A percentile compares a stretch with the other conserved stretches of the same genome.
Evolutionary conservation across 2,329 filamentous ascomycete species (phyloP).

Genomic region (Colletotrichum nymphaeae): DNA sequence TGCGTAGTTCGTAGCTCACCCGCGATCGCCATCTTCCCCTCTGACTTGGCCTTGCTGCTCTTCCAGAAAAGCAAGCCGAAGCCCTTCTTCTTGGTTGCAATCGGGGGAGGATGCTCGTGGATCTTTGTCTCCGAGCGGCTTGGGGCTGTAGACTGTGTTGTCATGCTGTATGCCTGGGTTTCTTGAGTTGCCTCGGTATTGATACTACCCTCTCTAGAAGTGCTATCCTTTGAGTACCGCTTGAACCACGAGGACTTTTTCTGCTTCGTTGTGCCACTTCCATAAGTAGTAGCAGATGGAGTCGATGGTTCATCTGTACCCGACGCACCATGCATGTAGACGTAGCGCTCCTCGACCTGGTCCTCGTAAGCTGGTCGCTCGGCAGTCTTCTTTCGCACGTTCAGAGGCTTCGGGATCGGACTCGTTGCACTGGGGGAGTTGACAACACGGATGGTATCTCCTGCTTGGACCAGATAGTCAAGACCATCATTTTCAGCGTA

Average conservation of each 20-base stretch:
- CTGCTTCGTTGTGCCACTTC: conserved; percentile 46
- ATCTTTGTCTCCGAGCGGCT: conserved; percentile 28
- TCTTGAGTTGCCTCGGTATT: conserved; percentile 26
- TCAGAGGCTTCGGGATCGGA: conserved; percentile 52
- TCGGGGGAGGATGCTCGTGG: not conserved
- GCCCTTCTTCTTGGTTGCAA: conserved; percentile 55
- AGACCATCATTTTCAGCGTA: conserved; percentile 49
- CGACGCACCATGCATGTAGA: conserved; percentile 40
- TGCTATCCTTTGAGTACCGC: conserved; percentile 54
- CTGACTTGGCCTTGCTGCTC: conserved; percentile 54
- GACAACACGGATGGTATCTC: conserved; percentile 68
- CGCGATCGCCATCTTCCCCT: conserved; percentile 56
- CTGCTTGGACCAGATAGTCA: conserved; percentile 57
- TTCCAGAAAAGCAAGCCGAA: conserved; percentile 69
- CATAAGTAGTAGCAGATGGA: conserved; percentile 36
- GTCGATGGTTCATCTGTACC: conserved; percentile 37
- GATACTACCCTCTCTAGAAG: conserved; percentile 36
- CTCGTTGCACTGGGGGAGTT: conserved; percentile 56
- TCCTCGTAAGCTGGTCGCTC: not conserved
- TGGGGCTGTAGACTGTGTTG: conserved; percentile 31
- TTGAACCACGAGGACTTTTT: conserved; percentile 66
- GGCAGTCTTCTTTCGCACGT: conserved; percentile 53
- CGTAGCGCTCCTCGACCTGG: conserved; percentile 38
- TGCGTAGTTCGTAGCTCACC: conserved; percentile 47
- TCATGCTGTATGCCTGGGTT: conserved; percentile 33